These are phyloP conservation scores for Fraxinus quadrangulata DNA, from an alignment of 257 asterid species.

Conservation along the genomic window DNA sequence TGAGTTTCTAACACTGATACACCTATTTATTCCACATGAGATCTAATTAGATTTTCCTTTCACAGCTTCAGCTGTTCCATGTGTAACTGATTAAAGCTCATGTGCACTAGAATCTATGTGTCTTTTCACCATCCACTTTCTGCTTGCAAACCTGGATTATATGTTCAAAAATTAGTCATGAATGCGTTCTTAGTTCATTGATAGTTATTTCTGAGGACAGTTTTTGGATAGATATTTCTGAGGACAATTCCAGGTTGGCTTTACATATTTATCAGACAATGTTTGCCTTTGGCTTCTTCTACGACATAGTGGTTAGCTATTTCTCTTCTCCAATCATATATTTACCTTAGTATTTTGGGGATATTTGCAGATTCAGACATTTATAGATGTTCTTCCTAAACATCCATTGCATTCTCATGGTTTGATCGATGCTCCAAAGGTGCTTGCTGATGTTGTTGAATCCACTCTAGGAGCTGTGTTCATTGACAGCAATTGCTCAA, in stretches of 20 bases:
- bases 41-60: not conserved
- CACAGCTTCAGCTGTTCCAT: not conserved
- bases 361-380: conserved; percentile 60
- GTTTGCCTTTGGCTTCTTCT: conserved; percentile 12
- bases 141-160: not conserved
- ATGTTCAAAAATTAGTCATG: not conserved
- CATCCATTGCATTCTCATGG: conserved; percentile 86
- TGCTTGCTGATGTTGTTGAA: conserved; percentile 84
- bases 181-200: not conserved
- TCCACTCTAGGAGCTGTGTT: conserved; percentile 87
- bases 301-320: not conserved
- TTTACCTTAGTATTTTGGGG: not conserved
- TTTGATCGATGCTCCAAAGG: conserved; percentile 72
- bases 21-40: not conserved
- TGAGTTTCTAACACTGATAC: no score
- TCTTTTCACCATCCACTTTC: not conserved
- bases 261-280: not conserved
- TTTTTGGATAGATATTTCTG: not conserved
- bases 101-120: not conserved
- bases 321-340: not conserved
- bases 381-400: conserved; percentile 57
- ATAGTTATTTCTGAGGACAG: not conserved
- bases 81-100: not conserved
- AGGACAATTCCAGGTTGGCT: not conserved
- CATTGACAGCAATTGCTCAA: conserved; percentile 63